Base-by-base conservation (phyloP, 2,329 filamentous ascomycete genomes). In the Penicillium capsulatum region DNA sequence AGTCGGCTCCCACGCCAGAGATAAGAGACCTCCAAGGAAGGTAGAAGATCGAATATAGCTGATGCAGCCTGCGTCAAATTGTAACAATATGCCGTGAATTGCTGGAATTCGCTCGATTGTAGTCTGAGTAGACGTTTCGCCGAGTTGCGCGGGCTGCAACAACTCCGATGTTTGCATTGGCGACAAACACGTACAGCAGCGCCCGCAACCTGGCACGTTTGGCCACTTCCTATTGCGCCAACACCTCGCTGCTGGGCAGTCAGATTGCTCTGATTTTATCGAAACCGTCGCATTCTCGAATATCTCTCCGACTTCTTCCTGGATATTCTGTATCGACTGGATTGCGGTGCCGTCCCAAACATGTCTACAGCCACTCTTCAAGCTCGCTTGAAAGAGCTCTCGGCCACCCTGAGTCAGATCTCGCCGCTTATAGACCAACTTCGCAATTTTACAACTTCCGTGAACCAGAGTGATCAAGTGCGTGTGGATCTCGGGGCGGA, bases 401-500 rank as follows among this genome's bases (percentile, higher is more conserved):
- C 74, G 11, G 70, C 76, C 36, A 64, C 71, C 13, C 68, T 80
- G 43, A 76, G 72, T 53, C 62, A 72, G 27, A 73, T 72, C 3
- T 69, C 75, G 17, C 69, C 71, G 31, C 72, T 81, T 24, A 75
- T 83, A 38, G 67, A 73, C 38, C 72, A 77, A 24, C 64, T 83
- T 13, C 67, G 73, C 48, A 79, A 73, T 60, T 73, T 83, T 58
- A 82, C 59, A 65, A 81, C 67, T 68, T 84, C 67, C 68, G 81
- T 72, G 8, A 67, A 73, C 62, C 57, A 85, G 76, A 72, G 84
- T 74, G 67, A 82, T 71, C 75, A 79, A 47, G 72, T 74, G 4
- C 79, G 83, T 40, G 64, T 82, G 14, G 89, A 95, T 66, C 76
- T 96, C 22, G 79, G 80, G 49, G 74, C 79, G 15, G 89, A 96